Evolutionary conservation across 1,284 basidiomycete genomes (phyloP).

Genomic region (Stygiomarasmius scandens): DNA sequence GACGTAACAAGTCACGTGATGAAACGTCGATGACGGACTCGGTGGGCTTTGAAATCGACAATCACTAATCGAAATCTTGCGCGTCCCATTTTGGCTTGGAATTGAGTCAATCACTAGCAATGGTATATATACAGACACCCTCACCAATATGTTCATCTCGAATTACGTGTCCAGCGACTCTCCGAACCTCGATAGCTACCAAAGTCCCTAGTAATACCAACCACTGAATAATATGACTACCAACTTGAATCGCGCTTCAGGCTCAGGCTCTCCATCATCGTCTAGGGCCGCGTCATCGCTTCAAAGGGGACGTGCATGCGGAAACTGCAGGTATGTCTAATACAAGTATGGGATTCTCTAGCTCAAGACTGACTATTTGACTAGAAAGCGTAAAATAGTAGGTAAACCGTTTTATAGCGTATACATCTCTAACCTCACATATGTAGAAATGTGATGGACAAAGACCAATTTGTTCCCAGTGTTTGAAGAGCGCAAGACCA

Average conservation of each 20-base stretch:
- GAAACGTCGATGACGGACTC: too few species aligned
- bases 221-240: not conserved
- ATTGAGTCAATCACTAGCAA: too few species aligned
- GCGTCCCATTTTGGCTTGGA: too few species aligned
- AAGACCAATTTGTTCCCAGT: conserved; percentile 39
- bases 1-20: too few species aligned
- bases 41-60: too few species aligned
- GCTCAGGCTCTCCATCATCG: not conserved
- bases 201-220: not conserved
- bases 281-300: not conserved
- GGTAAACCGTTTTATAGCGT: conserved; percentile 2
- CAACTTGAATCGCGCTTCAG: not conserved
- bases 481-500: conserved; percentile 31
- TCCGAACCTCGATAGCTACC: not conserved
- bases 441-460: conserved; percentile 45
- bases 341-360: not conserved
- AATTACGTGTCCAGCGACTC: too few species aligned
- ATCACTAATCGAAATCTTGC: too few species aligned
- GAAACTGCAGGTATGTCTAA: conserved; percentile 16
- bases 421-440: too few species aligned
- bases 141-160: too few species aligned
- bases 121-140: too few species aligned
- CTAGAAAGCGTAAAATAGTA: conserved; percentile 38
- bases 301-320: conserved; percentile 12
- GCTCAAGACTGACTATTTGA: not conserved